Evolutionary conservation across 2,329 filamentous ascomycete genomes (phyloP).

Genomic region (Cytospora paraplurivora): DNA sequence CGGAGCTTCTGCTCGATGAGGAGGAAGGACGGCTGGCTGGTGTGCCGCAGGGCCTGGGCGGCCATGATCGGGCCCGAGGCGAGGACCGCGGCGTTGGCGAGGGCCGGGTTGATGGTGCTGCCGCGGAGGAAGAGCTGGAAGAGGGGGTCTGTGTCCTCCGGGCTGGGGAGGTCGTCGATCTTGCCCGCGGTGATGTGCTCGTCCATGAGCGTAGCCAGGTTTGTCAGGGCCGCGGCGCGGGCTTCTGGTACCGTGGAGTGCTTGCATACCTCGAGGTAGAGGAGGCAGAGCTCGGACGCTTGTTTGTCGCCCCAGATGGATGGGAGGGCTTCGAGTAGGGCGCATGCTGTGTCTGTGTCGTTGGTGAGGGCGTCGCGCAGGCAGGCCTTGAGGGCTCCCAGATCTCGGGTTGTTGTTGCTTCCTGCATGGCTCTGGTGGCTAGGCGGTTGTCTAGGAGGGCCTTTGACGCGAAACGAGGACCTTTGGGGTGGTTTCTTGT

Average conservation of each 20-base stretch:
- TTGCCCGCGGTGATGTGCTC: constrained; percentile 37
- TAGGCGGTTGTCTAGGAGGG: constrained; percentile 45
- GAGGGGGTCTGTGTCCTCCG: constrained; percentile 41
- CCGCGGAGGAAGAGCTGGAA: constrained; percentile 40
- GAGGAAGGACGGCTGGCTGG: constrained; percentile 26
- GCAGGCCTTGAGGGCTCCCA: constrained; percentile 33
- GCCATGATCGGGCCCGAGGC: constrained; percentile 52
- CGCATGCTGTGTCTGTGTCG: constrained; percentile 46
- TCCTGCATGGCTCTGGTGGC: constrained; percentile 43
- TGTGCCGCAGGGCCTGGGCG: constrained; percentile 30
- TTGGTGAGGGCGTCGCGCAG: constrained; percentile 42
- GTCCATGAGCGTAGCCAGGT: constrained; percentile 51
- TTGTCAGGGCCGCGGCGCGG: constrained; percentile 50
- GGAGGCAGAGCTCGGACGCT: constrained; percentile 40
- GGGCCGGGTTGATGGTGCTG: constrained; percentile 47
- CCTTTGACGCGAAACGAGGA: constrained; percentile 29
- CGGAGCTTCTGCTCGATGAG: constrained; percentile 33
- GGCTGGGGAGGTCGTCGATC: constrained; percentile 37
- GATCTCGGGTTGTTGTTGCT: constrained; percentile 31
- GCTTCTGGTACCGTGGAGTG: constrained; percentile 46
- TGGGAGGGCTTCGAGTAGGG: constrained; percentile 45
- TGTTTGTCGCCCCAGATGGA: constrained; percentile 33
- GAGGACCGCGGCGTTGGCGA: constrained; percentile 53
- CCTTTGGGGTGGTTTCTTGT: not conserved
- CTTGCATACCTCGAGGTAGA: constrained; percentile 48